Conservation (phyloP, 2,329 filamentous ascomycete species). For the Scedosporium boydii region DNA sequence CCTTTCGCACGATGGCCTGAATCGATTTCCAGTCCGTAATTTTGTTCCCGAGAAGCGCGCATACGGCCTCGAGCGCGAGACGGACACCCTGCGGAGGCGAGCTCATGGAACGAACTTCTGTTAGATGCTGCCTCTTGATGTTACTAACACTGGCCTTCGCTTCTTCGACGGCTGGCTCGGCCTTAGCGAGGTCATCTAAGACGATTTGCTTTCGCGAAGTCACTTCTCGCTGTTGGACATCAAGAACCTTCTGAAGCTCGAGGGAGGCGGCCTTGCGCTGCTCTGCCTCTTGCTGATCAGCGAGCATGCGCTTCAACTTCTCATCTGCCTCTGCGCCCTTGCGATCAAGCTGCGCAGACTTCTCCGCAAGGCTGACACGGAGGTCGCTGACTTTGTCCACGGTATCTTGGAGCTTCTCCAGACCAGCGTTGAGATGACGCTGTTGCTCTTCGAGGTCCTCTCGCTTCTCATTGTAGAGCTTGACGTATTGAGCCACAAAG, state of each 20-base stretch:
- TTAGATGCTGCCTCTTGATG: slow-evolving; percentile 95
- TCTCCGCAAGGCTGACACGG: slow-evolving; percentile 80
- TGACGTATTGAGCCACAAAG: slow-evolving; percentile 96
- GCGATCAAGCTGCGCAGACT: slow-evolving; percentile 84
- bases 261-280: slow-evolving; percentile 80
- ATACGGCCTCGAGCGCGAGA: slow-evolving; percentile 91
- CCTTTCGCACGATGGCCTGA: slow-evolving; percentile 75
- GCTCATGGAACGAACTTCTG: slow-evolving; percentile 94
- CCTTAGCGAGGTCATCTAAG: slow-evolving; percentile 74
- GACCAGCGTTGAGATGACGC: slow-evolving; percentile 91
- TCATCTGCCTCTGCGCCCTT: slow-evolving; percentile 96
- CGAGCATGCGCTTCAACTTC: slow-evolving; percentile 94
- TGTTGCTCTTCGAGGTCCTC: slow-evolving; percentile 98
- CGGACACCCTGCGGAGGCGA: slow-evolving; percentile 86
- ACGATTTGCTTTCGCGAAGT: slow-evolving; percentile 76
- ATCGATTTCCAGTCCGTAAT: slow-evolving; percentile 87
- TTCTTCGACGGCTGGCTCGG: slow-evolving; percentile 86
- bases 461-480: slow-evolving; percentile 94
- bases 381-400: slow-evolving; percentile 95
- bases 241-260: slow-evolving; percentile 78
- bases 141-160: slow-evolving; percentile 95
- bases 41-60: slow-evolving; percentile 85
- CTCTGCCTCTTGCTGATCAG: slow-evolving; percentile 89
- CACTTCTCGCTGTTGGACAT: slow-evolving; percentile 84
- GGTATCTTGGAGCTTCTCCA: slow-evolving; percentile 94